A percentile compares a stretch with the other conserved stretches of the same genome.
phyloP scores from a whole-genome alignment of 805 yeast species.

The Candida coleopterorum region DNA sequence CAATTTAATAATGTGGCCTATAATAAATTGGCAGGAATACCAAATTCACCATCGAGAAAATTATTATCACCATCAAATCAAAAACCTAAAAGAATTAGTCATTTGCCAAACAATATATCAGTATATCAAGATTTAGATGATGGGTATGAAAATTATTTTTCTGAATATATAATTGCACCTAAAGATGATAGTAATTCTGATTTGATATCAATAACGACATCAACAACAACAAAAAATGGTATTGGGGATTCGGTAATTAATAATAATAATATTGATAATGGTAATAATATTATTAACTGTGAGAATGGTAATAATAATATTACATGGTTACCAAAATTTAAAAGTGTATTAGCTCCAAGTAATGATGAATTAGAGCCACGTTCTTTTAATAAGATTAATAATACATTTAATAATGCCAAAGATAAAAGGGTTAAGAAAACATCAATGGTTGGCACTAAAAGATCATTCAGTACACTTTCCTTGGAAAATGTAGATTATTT shows the following conservation, averaged over 20 bases:
- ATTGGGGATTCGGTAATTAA: too few relatives aligned
- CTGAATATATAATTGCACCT: conserved; percentile 4
- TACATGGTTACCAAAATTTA: conserved; percentile 7
- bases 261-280: too few relatives aligned
- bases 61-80: conserved; percentile 2
- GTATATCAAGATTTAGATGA: conserved; percentile 17
- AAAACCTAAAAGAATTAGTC: conserved; percentile 1
- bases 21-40: conserved; percentile 6
- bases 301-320: too few relatives aligned
- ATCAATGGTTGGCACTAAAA: conserved; percentile 3
- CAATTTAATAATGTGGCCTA: not conserved
- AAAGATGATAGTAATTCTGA: conserved; percentile 3
- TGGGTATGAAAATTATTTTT: conserved; percentile 14
- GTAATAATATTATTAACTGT: not conserved
- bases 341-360: not conserved
- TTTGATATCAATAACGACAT: not conserved
- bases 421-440: not conserved
- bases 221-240: not conserved
- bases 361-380: conserved; percentile 1
- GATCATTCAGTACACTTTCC: conserved; percentile 7
- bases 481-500: conserved; percentile 7
- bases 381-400: not conserved
- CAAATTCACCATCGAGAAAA: conserved; percentile 7
- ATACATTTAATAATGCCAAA: not conserved
- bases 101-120: conserved; percentile 2